Conservation (phyloP, 1,139 yeast genomes). For the Pichia sp. region DNA sequence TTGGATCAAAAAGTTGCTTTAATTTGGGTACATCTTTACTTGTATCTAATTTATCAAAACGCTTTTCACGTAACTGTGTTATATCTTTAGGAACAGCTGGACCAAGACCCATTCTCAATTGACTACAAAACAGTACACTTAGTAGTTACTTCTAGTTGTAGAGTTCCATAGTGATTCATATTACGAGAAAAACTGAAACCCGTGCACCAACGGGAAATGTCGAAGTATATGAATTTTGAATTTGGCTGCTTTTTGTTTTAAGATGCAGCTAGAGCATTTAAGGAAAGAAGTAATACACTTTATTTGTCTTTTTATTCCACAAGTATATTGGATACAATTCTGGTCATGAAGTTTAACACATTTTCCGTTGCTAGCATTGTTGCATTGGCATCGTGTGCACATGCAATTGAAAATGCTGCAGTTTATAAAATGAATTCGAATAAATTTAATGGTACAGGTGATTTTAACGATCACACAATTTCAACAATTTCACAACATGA, state of each 20-base stretch:
- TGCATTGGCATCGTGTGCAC: conserved; percentile 5
- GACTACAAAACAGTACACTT: too few species aligned
- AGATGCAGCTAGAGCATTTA: background rate
- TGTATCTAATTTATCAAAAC: background rate
- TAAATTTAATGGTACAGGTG: background rate
- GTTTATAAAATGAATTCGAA: conserved; percentile 21
- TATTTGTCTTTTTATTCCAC: too few species aligned
- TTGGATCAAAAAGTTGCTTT: conserved; percentile 19
- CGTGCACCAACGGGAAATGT: background rate
- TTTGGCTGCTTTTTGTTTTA: background rate
- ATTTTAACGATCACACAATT: background rate
- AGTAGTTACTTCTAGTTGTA: too few species aligned
- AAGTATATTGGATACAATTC: too few species aligned
- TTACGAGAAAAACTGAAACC: background rate
- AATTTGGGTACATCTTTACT: conserved; percentile 6
- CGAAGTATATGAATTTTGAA: background rate
- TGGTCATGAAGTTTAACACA: background rate
- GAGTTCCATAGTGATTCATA: too few species aligned
- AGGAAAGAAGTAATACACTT: background rate
- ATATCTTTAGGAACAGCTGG: background rate
- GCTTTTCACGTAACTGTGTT: background rate
- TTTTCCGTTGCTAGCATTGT: background rate
- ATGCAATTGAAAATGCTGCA: conserved; percentile 23
- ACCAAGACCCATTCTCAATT: background rate
- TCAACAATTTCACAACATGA: conserved; percentile 22